A percentile compares a stretch with the other conserved stretches of the same genome.
phyloP scores from a whole-genome alignment of 352 stramenopile species.

The Saprolegnia parasitica region DNA sequence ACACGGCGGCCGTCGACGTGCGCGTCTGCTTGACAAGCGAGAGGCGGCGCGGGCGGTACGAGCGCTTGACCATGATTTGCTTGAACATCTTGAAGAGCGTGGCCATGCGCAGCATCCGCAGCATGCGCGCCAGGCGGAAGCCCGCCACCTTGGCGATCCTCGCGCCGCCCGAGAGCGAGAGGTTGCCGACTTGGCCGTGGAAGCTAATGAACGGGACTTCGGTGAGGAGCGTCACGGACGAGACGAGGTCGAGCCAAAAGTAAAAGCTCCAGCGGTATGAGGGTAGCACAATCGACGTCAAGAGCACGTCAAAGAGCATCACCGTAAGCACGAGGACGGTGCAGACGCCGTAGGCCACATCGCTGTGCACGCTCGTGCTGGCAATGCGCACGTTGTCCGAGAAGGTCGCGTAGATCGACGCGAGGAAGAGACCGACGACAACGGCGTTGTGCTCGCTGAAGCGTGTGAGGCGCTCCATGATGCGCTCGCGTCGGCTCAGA shows the following conservation, averaged over 20 bases:
- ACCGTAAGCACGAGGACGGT: slow-evolving; percentile 84
- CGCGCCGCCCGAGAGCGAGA: background rate
- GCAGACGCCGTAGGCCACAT: slow-evolving; percentile 81
- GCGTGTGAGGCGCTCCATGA: background rate
- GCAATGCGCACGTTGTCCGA: slow-evolving; percentile 87
- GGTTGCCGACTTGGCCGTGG: background rate
- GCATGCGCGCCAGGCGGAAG: background rate
- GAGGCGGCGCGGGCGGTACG: background rate
- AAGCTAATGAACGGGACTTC: slow-evolving; percentile 44
- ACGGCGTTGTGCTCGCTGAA: background rate
- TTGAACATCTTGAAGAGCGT: slow-evolving; percentile 27
- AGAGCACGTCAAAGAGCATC: slow-evolving; percentile 85
- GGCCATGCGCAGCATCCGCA: slow-evolving; percentile 9
- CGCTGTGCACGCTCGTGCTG: slow-evolving; percentile 55
- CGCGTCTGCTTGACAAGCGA: background rate
- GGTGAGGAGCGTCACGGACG: slow-evolving; percentile 74
- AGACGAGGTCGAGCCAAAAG: slow-evolving; percentile 82
- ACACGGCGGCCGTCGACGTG: background rate
- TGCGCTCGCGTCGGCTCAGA: background rate
- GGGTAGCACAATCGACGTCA: slow-evolving; percentile 65
- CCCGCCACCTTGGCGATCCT: background rate
- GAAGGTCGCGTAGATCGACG: slow-evolving; percentile 92
- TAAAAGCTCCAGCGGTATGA: slow-evolving; percentile 89
- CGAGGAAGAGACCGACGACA: slow-evolving; percentile 68
- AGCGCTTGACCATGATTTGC: slow-evolving; percentile 9